A percentile compares a stretch with the other conserved stretches of the same genome.
These are phyloP conservation scores for Stephanocyclus meneghinianus DNA, from an alignment of 352 stramenopile species.

Conservation along the genomic window DNA sequence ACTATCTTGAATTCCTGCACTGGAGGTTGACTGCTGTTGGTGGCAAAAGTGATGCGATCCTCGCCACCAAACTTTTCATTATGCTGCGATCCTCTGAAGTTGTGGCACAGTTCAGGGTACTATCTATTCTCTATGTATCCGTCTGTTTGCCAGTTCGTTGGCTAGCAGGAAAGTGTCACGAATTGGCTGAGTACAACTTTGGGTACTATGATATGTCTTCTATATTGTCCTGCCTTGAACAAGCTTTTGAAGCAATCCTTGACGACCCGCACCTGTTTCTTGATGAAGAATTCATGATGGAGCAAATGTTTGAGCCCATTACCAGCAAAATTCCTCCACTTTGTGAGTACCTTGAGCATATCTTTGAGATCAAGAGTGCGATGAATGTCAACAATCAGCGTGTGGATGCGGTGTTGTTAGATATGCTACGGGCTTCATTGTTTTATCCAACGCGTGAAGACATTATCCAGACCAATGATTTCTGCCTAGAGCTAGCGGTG, in stretches of 20 bases:
- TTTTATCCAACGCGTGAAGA: not conserved
- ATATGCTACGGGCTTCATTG: not conserved
- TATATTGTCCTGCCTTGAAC: not conserved
- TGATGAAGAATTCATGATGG: constrained; percentile 27
- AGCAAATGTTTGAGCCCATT: constrained; percentile 7
- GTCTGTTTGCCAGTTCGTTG: constrained; percentile 27
- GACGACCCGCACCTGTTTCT: not conserved
- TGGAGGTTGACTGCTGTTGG: not conserved
- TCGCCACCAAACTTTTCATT: constrained; percentile 14
- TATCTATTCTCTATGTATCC: constrained; percentile 33
- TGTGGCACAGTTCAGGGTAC: constrained; percentile 13
- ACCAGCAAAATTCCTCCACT: constrained; percentile 4
- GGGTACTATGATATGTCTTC: constrained; percentile 14
- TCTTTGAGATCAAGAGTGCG: constrained; percentile 7
- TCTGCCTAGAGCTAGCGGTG: not conserved
- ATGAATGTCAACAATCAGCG: not conserved
- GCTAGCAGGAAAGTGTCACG: constrained; percentile 13
- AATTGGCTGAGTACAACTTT: constrained; percentile 21
- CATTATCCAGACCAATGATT: not conserved
- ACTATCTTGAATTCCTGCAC: not conserved
- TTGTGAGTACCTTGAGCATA: constrained; percentile 8
- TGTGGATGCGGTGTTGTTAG: not conserved
- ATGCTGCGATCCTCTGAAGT: constrained; percentile 18
- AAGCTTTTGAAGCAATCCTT: constrained; percentile 2
- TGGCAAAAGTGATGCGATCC: constrained; percentile 7